Base-by-base conservation (phyloP, 768 basidiomycete genomes). In the Calocera viscosa region DNA sequence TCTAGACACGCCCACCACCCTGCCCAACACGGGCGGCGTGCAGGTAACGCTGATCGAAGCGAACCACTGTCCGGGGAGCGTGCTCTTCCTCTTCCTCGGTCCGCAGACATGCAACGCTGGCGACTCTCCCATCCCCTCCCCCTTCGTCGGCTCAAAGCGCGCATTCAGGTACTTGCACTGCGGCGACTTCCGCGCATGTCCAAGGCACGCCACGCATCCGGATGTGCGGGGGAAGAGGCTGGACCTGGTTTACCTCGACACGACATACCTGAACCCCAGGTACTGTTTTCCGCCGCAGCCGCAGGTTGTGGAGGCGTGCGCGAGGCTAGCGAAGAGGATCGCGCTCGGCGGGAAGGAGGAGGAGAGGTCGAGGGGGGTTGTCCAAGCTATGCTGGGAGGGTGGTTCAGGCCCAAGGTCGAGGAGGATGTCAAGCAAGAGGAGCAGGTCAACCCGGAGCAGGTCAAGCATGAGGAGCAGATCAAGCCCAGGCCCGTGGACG, bases 41-140 rank as follows among this genome's bases (percentile, higher is more conserved):
- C 80, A 78, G 39, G 94, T 97, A 2, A 97, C 93, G 1, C 83
- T 94, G 41, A 92, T 99, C n/a, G 91, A 96, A 72, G 96, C 95
- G 11, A 98, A 99, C 74, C 96, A 98, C 73, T 97, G 95, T 75
- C 96, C 96, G 3, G 96, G 96, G 2, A 96, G 94, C 1, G 91
- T 87, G 67, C 79, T 99, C 28, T 98, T 97, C 77, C 81, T 95
- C 35, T 98, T 94, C 71, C 92, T 97, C 77, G 95, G 96, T 5
- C 82, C 77, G 43, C 94, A 97, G 74, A 97, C 94, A 0, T 78
- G 88, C 65, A 81, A 95, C 73, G 91, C 92, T 0, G 94, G 94
- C 0, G 93, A 95, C 73, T 89, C 87, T 67, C 77, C 78, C 2
- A 89, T 86, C 79, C 85, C 82, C 68, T 90, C 89, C 0, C 77